Evolutionary conservation across 352 stramenopile species (phyloP), one percentile per base, ranked within the genome.

Genomic region (Phytophthora sp.): DNA sequence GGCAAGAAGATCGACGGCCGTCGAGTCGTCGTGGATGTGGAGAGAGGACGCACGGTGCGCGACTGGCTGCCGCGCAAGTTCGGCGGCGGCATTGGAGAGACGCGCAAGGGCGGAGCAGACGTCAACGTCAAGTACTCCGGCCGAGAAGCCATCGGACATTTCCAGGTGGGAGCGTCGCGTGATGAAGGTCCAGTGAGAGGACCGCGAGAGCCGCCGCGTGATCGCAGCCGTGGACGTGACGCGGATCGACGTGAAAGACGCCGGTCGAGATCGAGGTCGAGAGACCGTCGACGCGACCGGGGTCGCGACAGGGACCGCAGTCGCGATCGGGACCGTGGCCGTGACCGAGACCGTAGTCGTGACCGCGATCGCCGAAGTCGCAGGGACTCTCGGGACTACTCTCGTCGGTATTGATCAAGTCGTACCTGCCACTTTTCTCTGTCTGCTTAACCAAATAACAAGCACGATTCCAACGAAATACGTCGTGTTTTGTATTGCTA

Each of bases 21-120:
- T n/a, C 79, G 88, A 21, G 92, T 99, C 24, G 90, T 99, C 9
- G 97, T 99, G 7, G 98, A 99, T 79, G 97, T 99, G 1, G 97
- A 99, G 70, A 87, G 98, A 6, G 97, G 96, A 23, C 92, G 97
- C 55, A 99, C 98, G 0, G 97, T 99, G 32, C 90, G 87, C 1
- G 96, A 98, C 54, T 99, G 97, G 97, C 67, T 97, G 56, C 97
- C 97, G 1, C 86, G 93, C 42, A 91, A 97, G 43, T 93, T 99
- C 34, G 97, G 96, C 34, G 96, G 95, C 27, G 96, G 97, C 53
- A 92, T 99, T 55, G 96, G 96, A 10, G 91, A 96, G 17, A 95
- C 83, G 2, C 78, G 83, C 49, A 91, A 91, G 65, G 86, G 84
- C 45, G 82, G 87, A 9, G 60, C 81, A 2, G 81, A 89, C 45